phyloP scores from a whole-genome alignment of 2,329 filamentous ascomycete genomes.

The Aspergillus pseudotamarii region DNA sequence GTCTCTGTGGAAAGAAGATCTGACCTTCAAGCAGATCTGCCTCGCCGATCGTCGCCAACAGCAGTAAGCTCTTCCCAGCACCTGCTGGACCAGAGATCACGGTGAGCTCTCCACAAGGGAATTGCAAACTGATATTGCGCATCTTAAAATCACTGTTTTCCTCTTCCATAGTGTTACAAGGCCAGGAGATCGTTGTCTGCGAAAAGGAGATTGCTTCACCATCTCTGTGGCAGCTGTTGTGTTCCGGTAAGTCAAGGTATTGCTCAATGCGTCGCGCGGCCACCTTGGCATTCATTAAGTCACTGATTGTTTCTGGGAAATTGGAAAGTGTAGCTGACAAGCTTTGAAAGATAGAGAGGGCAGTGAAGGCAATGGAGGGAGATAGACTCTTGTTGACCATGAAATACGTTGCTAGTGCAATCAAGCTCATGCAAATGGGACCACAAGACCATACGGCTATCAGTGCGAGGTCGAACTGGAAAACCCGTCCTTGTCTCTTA shows the following conservation, averaged over 20 bases:
- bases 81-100: conserved; percentile 77
- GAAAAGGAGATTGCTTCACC: conserved; percentile 66
- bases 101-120: conserved; percentile 69
- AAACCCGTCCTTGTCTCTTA: conserved; percentile 65
- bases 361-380: conserved; percentile 77
- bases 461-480: conserved; percentile 63
- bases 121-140: conserved; percentile 64
- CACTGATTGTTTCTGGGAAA: conserved; percentile 70
- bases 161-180: conserved; percentile 61
- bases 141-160: conserved; percentile 64
- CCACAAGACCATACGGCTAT: conserved; percentile 71
- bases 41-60: conserved; percentile 74
- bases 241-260: conserved; percentile 68
- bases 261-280: conserved; percentile 69
- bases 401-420: conserved; percentile 69
- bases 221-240: conserved; percentile 54
- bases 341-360: conserved; percentile 70
- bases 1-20: conserved; percentile 60
- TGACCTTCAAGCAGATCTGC: conserved; percentile 66
- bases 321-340: conserved; percentile 69
- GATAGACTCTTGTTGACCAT: conserved; percentile 61
- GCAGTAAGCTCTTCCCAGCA: conserved; percentile 72
- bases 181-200: conserved; percentile 72
- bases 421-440: conserved; percentile 70
- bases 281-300: conserved; percentile 69